A percentile compares a stretch with the other conserved stretches of the same genome.
Conservation (phyloP, 2,329 filamentous ascomycete species). For the Hypomyces perniciosus region DNA sequence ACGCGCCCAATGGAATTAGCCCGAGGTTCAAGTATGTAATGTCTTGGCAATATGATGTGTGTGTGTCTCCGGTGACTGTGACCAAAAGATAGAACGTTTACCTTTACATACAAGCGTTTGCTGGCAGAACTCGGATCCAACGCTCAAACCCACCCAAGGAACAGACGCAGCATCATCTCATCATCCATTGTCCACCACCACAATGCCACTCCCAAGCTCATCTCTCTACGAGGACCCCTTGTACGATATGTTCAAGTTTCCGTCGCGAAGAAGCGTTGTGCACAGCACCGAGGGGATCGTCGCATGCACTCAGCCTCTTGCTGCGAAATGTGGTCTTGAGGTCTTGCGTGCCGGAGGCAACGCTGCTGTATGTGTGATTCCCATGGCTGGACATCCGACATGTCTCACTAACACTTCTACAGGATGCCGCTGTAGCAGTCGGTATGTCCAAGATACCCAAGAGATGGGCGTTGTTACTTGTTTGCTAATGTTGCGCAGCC, state of each 20-base stretch:
- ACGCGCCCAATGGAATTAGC: too few relatives aligned
- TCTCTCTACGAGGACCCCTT: slow-evolving; percentile 43
- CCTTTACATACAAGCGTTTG: too few relatives aligned
- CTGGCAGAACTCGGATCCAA: too few relatives aligned
- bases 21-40: too few relatives aligned
- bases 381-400: not conserved
- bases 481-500: slow-evolving; percentile 43
- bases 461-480: not conserved
- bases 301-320: slow-evolving; percentile 81
- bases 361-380: slow-evolving; percentile 63
- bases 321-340: slow-evolving; percentile 78
- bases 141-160: not conserved
- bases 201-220: slow-evolving; percentile 41
- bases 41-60: too few relatives aligned
- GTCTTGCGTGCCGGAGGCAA: slow-evolving; percentile 86
- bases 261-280: slow-evolving; percentile 82
- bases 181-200: not conserved
- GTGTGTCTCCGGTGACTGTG: too few relatives aligned
- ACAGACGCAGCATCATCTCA: not conserved
- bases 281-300: slow-evolving; percentile 92
- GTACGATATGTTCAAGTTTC: slow-evolving; percentile 55
- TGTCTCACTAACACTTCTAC: not conserved
- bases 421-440: slow-evolving; percentile 96
- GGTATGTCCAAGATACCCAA: slow-evolving; percentile 38
- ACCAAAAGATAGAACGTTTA: too few relatives aligned